Conservation (phyloP, 108 stramenopile species). For the Cylindrotheca closterium region DNA sequence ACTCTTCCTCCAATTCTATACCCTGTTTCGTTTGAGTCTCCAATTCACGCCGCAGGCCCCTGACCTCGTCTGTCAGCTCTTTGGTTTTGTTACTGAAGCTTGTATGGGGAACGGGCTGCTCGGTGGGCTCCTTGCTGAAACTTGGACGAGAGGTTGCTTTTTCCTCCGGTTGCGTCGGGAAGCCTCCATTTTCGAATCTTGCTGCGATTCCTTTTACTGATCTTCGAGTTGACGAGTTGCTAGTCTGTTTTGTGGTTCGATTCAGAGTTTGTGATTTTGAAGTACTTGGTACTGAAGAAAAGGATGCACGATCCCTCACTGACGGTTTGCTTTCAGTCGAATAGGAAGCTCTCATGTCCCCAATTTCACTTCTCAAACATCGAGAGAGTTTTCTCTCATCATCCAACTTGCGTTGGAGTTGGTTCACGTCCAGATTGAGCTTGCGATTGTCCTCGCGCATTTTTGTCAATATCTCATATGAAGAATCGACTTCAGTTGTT, state of each 20-base stretch:
- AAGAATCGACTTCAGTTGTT: no score
- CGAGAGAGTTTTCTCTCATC: slow-evolving; percentile 11
- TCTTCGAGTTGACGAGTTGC: background rate
- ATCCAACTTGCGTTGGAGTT: slow-evolving; percentile 11
- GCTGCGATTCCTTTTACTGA: background rate
- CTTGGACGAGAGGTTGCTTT: background rate
- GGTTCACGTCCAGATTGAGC: slow-evolving; percentile 13
- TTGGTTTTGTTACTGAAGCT: no score
- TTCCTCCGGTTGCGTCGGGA: background rate
- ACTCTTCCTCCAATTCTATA: slow-evolving; percentile 32
- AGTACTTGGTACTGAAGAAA: no score
- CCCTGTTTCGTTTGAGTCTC: slow-evolving; percentile 19
- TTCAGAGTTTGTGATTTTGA: no score
- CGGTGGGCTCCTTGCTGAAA: background rate
- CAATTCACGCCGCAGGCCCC: slow-evolving; percentile 24
- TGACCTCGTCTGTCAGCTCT: slow-evolving; percentile 1
- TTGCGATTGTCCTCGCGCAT: background rate
- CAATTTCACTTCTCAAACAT: background rate
- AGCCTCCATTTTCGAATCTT: background rate
- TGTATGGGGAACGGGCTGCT: no score
- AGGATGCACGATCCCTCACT: no score
- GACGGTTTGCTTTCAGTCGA: no score
- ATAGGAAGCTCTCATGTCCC: background rate
- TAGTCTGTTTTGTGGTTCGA: no score
- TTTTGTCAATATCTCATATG: no score